phyloP scores from a whole-genome alignment of 345 rosid species.

The Boechera retrofracta region DNA sequence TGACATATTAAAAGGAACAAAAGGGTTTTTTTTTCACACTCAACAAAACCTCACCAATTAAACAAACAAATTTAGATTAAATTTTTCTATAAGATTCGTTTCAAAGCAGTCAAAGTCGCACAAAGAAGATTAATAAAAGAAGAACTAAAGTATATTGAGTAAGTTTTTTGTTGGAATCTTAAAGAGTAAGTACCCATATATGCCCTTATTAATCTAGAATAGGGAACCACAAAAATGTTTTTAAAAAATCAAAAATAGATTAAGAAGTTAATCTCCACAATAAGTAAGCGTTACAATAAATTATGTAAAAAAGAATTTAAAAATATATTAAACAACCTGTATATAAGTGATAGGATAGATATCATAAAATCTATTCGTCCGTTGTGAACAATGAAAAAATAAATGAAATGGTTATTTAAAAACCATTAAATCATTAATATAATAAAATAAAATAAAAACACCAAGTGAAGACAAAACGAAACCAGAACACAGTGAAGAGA shows the following conservation, averaged over 20 bases:
- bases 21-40: neutral
- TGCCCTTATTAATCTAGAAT: constrained; percentile 10
- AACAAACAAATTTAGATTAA: neutral
- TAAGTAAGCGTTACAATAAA: constrained; percentile 10
- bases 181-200: constrained; percentile 3
- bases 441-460: constrained; percentile 3
- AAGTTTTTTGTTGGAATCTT: constrained; percentile 11
- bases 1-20: neutral
- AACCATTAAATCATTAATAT: neutral
- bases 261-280: constrained; percentile 23
- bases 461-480: constrained; percentile 33
- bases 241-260: neutral
- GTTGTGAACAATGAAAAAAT: neutral
- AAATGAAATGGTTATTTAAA: neutral
- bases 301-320: neutral
- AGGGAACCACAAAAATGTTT: neutral
- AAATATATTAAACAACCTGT: neutral
- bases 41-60: neutral
- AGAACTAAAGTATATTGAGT: constrained; percentile 1
- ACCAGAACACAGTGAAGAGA: constrained; percentile 18
- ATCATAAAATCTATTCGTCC: constrained; percentile 23
- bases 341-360: neutral
- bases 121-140: constrained; percentile 11
- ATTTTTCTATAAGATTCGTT: constrained; percentile 16
- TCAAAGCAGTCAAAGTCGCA: constrained; percentile 35